Base-by-base conservation (phyloP, 2,329 filamentous ascomycete genomes). In the Diplodia scrobiculata region DNA sequence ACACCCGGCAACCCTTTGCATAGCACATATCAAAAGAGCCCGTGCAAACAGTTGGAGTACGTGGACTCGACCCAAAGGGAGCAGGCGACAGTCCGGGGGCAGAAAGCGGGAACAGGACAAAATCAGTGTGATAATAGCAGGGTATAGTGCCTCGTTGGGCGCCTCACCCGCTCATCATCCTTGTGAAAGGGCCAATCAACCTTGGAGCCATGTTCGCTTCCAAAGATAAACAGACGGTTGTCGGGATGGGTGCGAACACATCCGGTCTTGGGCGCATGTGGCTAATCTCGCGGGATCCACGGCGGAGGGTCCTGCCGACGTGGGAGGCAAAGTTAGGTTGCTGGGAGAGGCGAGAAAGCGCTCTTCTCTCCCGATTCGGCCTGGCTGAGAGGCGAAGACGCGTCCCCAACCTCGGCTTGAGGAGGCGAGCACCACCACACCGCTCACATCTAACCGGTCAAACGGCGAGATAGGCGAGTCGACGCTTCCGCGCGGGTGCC, bases 381-480 rank as follows among this genome's bases (percentile, higher is more conserved):
- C 21, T 36, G 45, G 45, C 11, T 29, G 45, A 17, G 38, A 32
- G 55, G 1, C 5, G 54, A 7, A 9, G 36, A 5, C 14, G 19
- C 29, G 29, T 32, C 21, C 17, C 6, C 10, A n/a, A 10, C 17
- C 25, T 38, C 6, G 6, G 25, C 36, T 19, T 27, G n/a, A 25
- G 53, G 32, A 21, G 4, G 11, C 54, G 19, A 60, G 48, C 14
- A 32, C 54, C 29, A 32, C 21, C n/a, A 3, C 14, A 13, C 27
- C n/a, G 9, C 21, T 14, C 45, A 3, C n/a, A 3, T 2, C 17
- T 6, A 34, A 27, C 17, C 29, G n/a, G 10, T n/a, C 48, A 5
- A 17, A 34, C 27, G 27, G 27, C 41, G 32, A 62, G 58, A 62
- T 62, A 62, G 58, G 34, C 58, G 58, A 62, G 45, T 10, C 27